These are phyloP conservation scores for Blastobotrys parvus DNA, from an alignment of 805 yeast species.

Conservation along the genomic window DNA sequence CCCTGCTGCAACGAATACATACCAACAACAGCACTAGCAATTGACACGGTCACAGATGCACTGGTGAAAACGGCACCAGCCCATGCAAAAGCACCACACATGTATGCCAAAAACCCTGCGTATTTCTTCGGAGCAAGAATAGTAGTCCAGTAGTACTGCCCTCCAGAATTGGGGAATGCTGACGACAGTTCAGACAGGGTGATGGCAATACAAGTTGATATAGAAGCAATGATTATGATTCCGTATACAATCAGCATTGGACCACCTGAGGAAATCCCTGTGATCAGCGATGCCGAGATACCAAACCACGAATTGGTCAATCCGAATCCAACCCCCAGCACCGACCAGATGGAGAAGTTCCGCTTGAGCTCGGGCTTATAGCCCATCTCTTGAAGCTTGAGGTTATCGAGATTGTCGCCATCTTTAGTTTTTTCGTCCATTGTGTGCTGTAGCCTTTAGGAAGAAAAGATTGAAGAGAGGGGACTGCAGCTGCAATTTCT, in stretches of 20 bases:
- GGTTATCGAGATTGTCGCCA: no score
- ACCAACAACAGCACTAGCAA: slow-evolving; percentile 46
- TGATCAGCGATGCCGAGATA: slow-evolving; percentile 50
- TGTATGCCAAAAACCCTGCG: slow-evolving; percentile 44
- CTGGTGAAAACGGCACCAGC: slow-evolving; percentile 54
- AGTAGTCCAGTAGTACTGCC: slow-evolving; percentile 17
- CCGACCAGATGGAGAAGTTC: slow-evolving; percentile 38
- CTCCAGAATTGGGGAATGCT: slow-evolving; percentile 20
- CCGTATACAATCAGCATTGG: slow-evolving; percentile 57
- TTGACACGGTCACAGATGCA: slow-evolving; percentile 49
- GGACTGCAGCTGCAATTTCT: neutral
- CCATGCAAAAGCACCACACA: slow-evolving; percentile 58
- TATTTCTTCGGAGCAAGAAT: slow-evolving; percentile 30
- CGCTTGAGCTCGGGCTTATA: slow-evolving; percentile 55
- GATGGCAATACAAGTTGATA: slow-evolving; percentile 49
- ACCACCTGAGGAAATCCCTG: slow-evolving; percentile 48
- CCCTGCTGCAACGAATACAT: slow-evolving; percentile 35
- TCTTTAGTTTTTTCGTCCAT: no score
- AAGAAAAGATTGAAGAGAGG: neutral
- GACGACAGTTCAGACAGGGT: slow-evolving; percentile 62
- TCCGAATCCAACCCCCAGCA: slow-evolving; percentile 58
- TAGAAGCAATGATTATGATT: slow-evolving; percentile 47
- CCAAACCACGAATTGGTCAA: slow-evolving; percentile 52
- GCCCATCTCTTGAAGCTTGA: slow-evolving; percentile 37
- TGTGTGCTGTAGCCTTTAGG: neutral